Evolutionary conservation across 768 basidiomycete species (phyloP).

Genomic region (Sporobolomyces pararoseus): DNA sequence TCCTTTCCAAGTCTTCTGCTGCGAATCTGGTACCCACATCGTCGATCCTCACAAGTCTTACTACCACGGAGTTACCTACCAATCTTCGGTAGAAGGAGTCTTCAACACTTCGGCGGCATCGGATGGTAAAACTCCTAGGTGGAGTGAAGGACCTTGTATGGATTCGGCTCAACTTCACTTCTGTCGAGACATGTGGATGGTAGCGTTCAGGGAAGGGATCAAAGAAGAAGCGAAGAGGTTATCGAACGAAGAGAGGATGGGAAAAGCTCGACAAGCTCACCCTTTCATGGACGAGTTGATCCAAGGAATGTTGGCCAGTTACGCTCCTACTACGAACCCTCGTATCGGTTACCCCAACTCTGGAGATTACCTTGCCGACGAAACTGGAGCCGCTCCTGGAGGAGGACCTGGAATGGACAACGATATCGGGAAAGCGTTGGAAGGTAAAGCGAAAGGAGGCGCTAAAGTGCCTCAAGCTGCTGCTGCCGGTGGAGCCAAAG

Average conservation of each 20-base stretch:
- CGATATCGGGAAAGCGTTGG: constrained; percentile 5
- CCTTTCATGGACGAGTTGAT: constrained; percentile 46
- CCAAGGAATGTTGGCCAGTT: constrained; percentile 35
- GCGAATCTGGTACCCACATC: constrained; percentile 95
- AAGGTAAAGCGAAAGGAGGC: neutral
- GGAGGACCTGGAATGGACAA: constrained; percentile 40
- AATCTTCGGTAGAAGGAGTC: constrained; percentile 78
- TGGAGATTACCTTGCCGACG: constrained; percentile 43
- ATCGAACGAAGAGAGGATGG: constrained; percentile 32
- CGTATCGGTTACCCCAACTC: constrained; percentile 39
- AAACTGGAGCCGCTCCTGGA: constrained; percentile 38
- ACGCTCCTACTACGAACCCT: constrained; percentile 32
- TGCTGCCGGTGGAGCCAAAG: neutral
- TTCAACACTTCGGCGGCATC: constrained; percentile 60
- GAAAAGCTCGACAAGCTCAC: constrained; percentile 42
- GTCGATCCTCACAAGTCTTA: constrained; percentile 94
- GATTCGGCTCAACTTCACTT: constrained; percentile 98
- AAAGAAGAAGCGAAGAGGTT: constrained; percentile 48
- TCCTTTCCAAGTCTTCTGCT: constrained; percentile 98
- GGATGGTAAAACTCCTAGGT: constrained; percentile 56
- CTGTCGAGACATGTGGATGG: constrained; percentile 94
- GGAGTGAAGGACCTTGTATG: constrained; percentile 78
- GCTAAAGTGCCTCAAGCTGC: neutral
- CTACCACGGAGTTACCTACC: constrained; percentile 82
- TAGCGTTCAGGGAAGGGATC: constrained; percentile 68